A percentile compares a stretch with the other conserved stretches of the same genome.
phyloP scores from a whole-genome alignment of 371 early-diverging fungal genomes.

The Mortierella sp. region DNA sequence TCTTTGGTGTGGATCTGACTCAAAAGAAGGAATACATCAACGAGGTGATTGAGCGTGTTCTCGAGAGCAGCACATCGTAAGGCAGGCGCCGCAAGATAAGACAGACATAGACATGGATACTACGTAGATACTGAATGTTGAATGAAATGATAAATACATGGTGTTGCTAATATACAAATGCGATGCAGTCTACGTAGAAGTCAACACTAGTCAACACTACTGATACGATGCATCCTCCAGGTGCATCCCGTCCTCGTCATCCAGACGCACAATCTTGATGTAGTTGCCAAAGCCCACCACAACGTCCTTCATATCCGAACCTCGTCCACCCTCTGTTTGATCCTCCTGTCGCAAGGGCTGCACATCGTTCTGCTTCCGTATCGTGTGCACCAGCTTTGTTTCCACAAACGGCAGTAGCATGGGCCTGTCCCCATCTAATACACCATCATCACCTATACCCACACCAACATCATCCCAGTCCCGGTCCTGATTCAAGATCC shows the following conservation, averaged over 20 bases:
- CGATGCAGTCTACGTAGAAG: too few species aligned
- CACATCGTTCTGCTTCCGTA: not conserved
- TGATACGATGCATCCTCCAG: too few species aligned
- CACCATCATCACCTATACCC: not conserved
- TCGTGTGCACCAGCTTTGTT: conserved; percentile 23
- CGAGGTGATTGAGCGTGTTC: conserved; percentile 80
- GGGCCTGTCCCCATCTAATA: conserved; percentile 1
- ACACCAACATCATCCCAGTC: too few species aligned
- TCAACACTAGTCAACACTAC: too few species aligned
- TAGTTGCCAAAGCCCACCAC: conserved; percentile 53
- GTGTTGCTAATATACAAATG: too few species aligned
- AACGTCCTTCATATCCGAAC: conserved; percentile 27
- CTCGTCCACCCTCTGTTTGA: not conserved
- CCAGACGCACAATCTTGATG: conserved; percentile 44
- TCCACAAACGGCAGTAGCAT: conserved; percentile 48
- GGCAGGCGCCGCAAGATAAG: not conserved
- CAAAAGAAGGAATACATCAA: conserved; percentile 90
- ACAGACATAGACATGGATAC: too few species aligned
- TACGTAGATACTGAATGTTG: too few species aligned
- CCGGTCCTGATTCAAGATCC: too few species aligned
- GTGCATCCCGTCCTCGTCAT: conserved; percentile 49
- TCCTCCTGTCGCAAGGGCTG: not conserved
- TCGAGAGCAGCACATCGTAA: conserved; percentile 15
- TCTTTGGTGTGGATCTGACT: conserved; percentile 87
- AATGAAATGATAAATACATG: too few species aligned